These are phyloP conservation scores for Delphinella strobiligena DNA, from an alignment of 2,329 filamentous ascomycete species.

Conservation along the genomic window DNA sequence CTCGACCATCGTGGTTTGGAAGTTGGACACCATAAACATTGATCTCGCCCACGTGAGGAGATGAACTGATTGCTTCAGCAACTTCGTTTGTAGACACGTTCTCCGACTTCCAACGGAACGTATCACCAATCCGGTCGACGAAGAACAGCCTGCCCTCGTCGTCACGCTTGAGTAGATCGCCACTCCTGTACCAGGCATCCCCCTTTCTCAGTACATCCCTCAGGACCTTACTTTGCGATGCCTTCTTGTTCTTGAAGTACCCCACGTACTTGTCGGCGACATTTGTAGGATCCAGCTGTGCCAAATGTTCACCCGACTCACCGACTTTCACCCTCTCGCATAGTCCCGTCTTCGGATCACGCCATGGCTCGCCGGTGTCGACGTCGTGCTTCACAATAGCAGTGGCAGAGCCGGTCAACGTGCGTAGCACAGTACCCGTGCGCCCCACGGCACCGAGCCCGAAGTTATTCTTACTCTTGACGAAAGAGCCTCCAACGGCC, in stretches of 20 bases:
- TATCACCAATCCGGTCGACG: constrained; percentile 68
- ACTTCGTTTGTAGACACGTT: constrained; percentile 49
- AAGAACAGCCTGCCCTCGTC: constrained; percentile 64
- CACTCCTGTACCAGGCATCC: constrained; percentile 73
- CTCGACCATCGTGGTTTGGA: constrained; percentile 71
- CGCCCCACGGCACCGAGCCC: constrained; percentile 68
- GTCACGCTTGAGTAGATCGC: constrained; percentile 68
- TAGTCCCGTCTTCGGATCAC: constrained; percentile 57
- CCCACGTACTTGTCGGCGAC: constrained; percentile 61
- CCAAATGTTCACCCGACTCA: constrained; percentile 65
- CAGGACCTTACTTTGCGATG: constrained; percentile 62
- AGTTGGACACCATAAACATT: constrained; percentile 78
- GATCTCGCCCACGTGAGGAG: constrained; percentile 58
- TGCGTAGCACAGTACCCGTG: constrained; percentile 48
- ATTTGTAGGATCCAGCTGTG: constrained; percentile 53
- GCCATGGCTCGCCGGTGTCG: constrained; percentile 53
- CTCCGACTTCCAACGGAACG: constrained; percentile 63
- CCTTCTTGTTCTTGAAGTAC: constrained; percentile 63
- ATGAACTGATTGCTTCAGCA: constrained; percentile 56
- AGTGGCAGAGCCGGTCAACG: constrained; percentile 39
- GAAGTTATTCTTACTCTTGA: constrained; percentile 61
- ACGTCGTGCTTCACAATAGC: constrained; percentile 60
- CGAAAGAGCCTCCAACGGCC: constrained; percentile 57
- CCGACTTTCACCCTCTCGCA: constrained; percentile 48
- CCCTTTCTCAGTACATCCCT: constrained; percentile 61